These are phyloP conservation scores for Isabelozyma heimii DNA, from an alignment of 805 yeast genomes.

Conservation along the genomic window DNA sequence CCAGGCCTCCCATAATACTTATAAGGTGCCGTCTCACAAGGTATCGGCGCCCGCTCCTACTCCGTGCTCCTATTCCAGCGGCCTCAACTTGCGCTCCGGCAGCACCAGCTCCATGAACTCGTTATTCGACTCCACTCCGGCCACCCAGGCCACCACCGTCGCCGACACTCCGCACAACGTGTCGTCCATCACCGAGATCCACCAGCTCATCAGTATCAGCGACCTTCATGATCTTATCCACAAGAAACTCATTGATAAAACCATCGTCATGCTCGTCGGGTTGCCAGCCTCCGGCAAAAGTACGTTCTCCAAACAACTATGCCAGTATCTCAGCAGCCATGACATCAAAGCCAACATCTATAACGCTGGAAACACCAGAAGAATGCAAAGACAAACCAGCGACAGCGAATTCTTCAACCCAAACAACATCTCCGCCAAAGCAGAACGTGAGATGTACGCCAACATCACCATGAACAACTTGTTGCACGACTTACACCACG, in stretches of 20 bases:
- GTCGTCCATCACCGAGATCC: not conserved
- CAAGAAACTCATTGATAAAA: constrained; percentile 1
- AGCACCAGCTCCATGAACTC: constrained; percentile 23
- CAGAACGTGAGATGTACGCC: constrained; percentile 36
- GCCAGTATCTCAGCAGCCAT: constrained; percentile 25
- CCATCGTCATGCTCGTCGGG: constrained; percentile 35
- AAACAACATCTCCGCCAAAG: constrained; percentile 23
- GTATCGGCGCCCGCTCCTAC: not conserved
- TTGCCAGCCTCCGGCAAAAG: constrained; percentile 43
- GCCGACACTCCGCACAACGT: not conserved
- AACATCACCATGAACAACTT: constrained; percentile 28
- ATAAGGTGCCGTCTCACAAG: not conserved
- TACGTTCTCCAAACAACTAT: constrained; percentile 34
- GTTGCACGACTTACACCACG: constrained; percentile 25
- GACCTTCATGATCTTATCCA: not conserved
- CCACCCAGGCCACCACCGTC: constrained; percentile 1
- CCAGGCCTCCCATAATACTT: not conserved
- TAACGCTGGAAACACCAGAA: constrained; percentile 53
- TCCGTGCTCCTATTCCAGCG: not conserved
- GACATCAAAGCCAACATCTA: constrained; percentile 28
- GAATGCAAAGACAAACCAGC: constrained; percentile 25
- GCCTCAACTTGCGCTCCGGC: not conserved
- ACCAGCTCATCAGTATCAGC: not conserved
- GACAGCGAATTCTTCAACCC: constrained; percentile 40
- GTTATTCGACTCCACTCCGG: constrained; percentile 19